Evolutionary conservation across 2,329 filamentous ascomycete genomes (phyloP).

Genomic region (Neurospora crassa): DNA sequence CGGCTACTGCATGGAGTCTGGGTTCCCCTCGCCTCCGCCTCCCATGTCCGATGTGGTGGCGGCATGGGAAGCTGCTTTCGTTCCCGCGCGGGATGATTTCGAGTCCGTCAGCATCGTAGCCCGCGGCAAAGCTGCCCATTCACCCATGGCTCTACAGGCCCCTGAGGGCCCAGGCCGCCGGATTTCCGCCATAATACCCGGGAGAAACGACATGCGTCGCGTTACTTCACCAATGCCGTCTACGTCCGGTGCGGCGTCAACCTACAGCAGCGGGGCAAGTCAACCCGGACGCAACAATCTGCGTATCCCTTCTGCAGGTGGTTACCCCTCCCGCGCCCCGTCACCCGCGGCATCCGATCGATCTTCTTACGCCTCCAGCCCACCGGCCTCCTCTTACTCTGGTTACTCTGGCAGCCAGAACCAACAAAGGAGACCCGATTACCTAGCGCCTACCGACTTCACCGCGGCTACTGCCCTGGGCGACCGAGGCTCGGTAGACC

Average conservation of each 20-base stretch:
- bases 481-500: slow-evolving; percentile 21
- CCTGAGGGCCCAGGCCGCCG: slow-evolving; percentile 6
- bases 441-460: slow-evolving; percentile 34
- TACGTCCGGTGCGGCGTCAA: neutral
- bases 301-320: neutral
- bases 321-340: slow-evolving; percentile 2
- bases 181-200: neutral
- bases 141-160: slow-evolving; percentile 29
- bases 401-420: slow-evolving; percentile 22
- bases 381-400: slow-evolving; percentile 10
- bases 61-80: slow-evolving; percentile 54
- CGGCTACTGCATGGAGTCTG: slow-evolving; percentile 58
- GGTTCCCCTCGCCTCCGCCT: slow-evolving; percentile 62
- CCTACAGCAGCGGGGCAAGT: neutral
- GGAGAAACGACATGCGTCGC: neutral
- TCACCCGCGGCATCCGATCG: slow-evolving; percentile 19
- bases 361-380: slow-evolving; percentile 2
- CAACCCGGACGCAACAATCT: neutral
- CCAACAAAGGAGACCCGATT: slow-evolving; percentile 22
- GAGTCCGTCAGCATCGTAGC: slow-evolving; percentile 57
- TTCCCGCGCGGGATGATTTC: slow-evolving; percentile 53
- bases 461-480: slow-evolving; percentile 33
- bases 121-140: slow-evolving; percentile 55
- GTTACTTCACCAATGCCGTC: neutral
- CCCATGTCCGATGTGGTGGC: slow-evolving; percentile 62